Conservation (phyloP, 2,329 filamentous ascomycete genomes). For the Claviceps africana region DNA sequence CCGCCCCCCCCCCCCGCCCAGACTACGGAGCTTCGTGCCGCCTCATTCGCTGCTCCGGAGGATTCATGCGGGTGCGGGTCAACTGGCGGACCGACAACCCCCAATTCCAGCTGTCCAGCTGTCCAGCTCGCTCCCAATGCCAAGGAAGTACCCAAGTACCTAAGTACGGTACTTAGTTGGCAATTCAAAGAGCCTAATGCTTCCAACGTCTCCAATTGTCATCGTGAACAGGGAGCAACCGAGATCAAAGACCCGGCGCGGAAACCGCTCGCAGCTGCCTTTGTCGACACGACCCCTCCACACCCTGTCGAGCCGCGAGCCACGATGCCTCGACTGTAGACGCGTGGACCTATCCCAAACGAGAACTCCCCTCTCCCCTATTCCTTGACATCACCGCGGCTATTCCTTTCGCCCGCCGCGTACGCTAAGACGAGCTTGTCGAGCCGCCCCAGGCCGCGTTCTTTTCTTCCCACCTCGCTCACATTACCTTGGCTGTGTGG, state of each 20-base stretch:
- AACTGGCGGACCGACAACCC: conserved; percentile 19
- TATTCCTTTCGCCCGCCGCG: conserved; percentile 6
- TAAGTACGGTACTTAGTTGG: not conserved
- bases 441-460: not conserved
- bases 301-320: not conserved
- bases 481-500: not conserved
- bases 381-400: conserved; percentile 1
- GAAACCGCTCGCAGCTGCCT: not conserved
- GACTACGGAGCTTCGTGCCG: not conserved
- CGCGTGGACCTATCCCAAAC: not conserved
- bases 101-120: not conserved
- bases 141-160: no score
- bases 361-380: not conserved
- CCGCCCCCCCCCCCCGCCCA: no score
- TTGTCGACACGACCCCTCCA: not conserved
- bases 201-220: not conserved
- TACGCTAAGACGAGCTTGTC: conserved; percentile 1
- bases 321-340: conserved; percentile 1
- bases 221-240: not conserved
- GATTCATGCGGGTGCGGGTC: conserved; percentile 19
- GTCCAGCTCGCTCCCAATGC: no score
- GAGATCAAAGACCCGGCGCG: not conserved
- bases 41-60: not conserved
- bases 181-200: not conserved
- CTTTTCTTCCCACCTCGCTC: not conserved